Evolutionary conservation across 1,284 basidiomycete species (phyloP).

Genomic region (Tilletia horrida): DNA sequence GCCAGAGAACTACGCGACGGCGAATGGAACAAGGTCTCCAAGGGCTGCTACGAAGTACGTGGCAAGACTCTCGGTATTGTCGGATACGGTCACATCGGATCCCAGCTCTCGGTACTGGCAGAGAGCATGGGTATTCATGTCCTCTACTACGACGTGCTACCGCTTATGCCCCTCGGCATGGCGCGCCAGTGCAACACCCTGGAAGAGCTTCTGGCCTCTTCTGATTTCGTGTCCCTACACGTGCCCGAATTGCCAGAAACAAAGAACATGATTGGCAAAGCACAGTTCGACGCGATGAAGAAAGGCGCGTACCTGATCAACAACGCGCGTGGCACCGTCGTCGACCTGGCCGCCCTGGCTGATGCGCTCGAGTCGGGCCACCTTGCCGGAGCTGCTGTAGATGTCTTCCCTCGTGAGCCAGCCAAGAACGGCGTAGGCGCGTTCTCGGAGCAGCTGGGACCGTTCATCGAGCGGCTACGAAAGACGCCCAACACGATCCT

Average conservation of each 20-base stretch:
- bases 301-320: slow-evolving; percentile 93
- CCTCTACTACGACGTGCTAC: slow-evolving; percentile 90
- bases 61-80: slow-evolving; percentile 98
- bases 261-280: slow-evolving; percentile 80
- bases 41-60: slow-evolving; percentile 95
- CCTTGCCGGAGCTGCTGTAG: slow-evolving; percentile 87
- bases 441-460: slow-evolving; percentile 30
- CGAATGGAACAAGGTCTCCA: slow-evolving; percentile 98
- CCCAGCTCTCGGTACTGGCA: slow-evolving; percentile 93
- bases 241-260: slow-evolving; percentile 96
- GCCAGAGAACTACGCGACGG: slow-evolving; percentile 81
- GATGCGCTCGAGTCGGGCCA: slow-evolving; percentile 76
- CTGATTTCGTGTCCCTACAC: slow-evolving; percentile 94
- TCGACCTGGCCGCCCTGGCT: slow-evolving; percentile 88
- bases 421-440: slow-evolving; percentile 69
- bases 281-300: slow-evolving; percentile 86
- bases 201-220: slow-evolving; percentile 68
- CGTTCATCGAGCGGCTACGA: slow-evolving; percentile 30
- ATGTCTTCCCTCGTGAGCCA: slow-evolving; percentile 92
- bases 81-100: slow-evolving; percentile 97
- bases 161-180: slow-evolving; percentile 95
- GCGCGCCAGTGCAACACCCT: slow-evolving; percentile 85
- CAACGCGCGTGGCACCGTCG: slow-evolving; percentile 91
- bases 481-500: slow-evolving; percentile 47
- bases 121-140: slow-evolving; percentile 96